A percentile compares a stretch with the other conserved stretches of the same genome.
These are phyloP conservation scores for Colletotrichum musicola DNA, from an alignment of 2,329 filamentous ascomycete species.

Conservation along the genomic window DNA sequence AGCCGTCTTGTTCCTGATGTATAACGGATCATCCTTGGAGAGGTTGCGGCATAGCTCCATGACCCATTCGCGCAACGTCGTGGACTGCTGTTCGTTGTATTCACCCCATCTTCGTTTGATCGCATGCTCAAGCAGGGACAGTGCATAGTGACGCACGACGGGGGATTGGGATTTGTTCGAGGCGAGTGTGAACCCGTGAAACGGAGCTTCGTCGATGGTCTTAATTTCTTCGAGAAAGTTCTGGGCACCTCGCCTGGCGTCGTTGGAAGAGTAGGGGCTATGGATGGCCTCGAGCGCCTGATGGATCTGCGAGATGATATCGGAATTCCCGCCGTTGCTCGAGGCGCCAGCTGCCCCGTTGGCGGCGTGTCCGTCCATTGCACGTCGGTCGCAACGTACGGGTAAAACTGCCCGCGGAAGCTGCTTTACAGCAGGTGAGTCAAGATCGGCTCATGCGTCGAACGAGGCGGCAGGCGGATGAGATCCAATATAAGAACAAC, in stretches of 20 bases:
- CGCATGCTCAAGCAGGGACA: slow-evolving; percentile 90
- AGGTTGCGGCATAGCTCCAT: slow-evolving; percentile 81
- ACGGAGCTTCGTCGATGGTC: slow-evolving; percentile 80
- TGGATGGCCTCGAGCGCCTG: slow-evolving; percentile 91
- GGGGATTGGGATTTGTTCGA: slow-evolving; percentile 80
- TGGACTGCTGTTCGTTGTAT: slow-evolving; percentile 76
- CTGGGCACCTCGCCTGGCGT: slow-evolving; percentile 84
- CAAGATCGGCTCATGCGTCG: slow-evolving; percentile 28
- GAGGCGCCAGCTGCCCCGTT: slow-evolving; percentile 51
- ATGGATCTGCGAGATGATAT: slow-evolving; percentile 76
- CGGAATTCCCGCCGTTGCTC: slow-evolving; percentile 54
- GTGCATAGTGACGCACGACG: slow-evolving; percentile 91
- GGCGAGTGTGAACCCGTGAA: slow-evolving; percentile 87
- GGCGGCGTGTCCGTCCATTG: slow-evolving; percentile 49
- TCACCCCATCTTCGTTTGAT: slow-evolving; percentile 87
- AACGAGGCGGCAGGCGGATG: slow-evolving; percentile 2
- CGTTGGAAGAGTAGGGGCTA: slow-evolving; percentile 82
- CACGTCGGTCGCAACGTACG: slow-evolving; percentile 33
- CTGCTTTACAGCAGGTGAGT: slow-evolving; percentile 32
- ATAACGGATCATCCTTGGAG: slow-evolving; percentile 79
- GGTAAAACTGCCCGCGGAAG: slow-evolving; percentile 21
- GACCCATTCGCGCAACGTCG: slow-evolving; percentile 80
- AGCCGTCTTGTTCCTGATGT: slow-evolving; percentile 92
- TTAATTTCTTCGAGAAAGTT: slow-evolving; percentile 90
- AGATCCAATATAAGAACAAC: not conserved